Evolutionary conservation across 495 filamentous ascomycete species (phyloP).

Genomic region (Penicillium psychrofluorescens): DNA sequence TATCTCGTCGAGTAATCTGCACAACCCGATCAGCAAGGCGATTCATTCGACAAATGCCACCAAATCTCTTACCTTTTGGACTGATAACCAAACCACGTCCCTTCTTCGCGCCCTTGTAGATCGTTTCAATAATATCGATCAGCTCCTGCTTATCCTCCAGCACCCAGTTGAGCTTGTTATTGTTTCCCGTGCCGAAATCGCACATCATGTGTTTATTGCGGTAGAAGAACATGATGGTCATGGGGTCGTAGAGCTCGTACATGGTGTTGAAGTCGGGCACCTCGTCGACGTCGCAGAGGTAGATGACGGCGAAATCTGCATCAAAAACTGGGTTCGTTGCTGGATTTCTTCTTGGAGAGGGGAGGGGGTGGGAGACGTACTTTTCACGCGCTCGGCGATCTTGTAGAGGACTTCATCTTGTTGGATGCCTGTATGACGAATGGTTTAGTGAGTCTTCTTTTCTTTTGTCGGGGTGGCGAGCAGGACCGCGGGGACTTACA

Average conservation of each 20-base stretch:
- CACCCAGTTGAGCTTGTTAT: conserved; percentile 97
- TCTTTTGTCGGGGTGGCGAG: too few relatives aligned
- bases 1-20: conserved; percentile 78
- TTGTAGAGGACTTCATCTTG: conserved; percentile 93
- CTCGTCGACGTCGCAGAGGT: conserved; percentile 93
- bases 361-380: conserved; percentile 14
- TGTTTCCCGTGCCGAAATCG: conserved; percentile 97
- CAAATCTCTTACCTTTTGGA: conserved; percentile 57
- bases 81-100: conserved; percentile 92
- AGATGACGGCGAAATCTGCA: conserved; percentile 66
- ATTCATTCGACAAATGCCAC: background rate
- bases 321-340: background rate
- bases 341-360: background rate
- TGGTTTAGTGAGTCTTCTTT: too few relatives aligned
- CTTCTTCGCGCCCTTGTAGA: conserved; percentile 96
- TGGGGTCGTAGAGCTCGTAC: conserved; percentile 71
- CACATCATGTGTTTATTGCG: conserved; percentile 98
- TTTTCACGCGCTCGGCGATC: conserved; percentile 42
- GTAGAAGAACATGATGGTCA: conserved; percentile 88
- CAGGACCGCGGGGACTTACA: conserved; percentile 17
- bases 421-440: conserved; percentile 53
- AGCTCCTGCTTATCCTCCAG: conserved; percentile 97
- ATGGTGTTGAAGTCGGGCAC: conserved; percentile 97
- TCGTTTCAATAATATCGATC: conserved; percentile 97
- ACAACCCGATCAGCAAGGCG: conserved; percentile 12